Evolutionary conservation across 2,329 filamentous ascomycete genomes (phyloP).

Genomic region (Fusarium cyanostomum): DNA sequence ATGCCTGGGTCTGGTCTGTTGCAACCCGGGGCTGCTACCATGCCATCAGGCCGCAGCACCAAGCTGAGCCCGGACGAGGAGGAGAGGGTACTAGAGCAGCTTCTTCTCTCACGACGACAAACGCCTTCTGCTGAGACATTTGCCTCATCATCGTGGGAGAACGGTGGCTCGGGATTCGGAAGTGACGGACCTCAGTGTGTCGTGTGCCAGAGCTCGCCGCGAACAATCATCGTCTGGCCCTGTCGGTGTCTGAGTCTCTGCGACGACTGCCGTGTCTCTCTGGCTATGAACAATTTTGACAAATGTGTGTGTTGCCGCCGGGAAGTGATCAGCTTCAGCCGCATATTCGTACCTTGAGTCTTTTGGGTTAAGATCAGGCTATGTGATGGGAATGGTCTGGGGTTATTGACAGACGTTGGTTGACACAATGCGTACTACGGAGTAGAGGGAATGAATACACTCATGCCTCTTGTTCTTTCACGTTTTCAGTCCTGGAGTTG

Average conservation of each 20-base stretch:
- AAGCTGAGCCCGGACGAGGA: conserved; percentile 67
- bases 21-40: conserved; percentile 18
- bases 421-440: not conserved
- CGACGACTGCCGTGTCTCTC: conserved; percentile 91
- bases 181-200: conserved; percentile 83
- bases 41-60: conserved; percentile 35
- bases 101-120: conserved; percentile 64
- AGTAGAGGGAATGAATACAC: conserved; percentile 2
- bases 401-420: not conserved
- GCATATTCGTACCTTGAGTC: conserved; percentile 80
- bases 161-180: conserved; percentile 78
- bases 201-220: conserved; percentile 86
- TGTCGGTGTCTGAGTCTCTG: conserved; percentile 94
- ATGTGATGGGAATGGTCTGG: not conserved
- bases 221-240: conserved; percentile 94
- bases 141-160: conserved; percentile 65
- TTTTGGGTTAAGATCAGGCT: not conserved
- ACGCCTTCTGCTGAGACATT: conserved; percentile 16
- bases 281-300: conserved; percentile 97
- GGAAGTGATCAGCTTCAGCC: conserved; percentile 87
- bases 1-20: conserved; percentile 41
- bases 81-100: conserved; percentile 67
- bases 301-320: conserved; percentile 94
- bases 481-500: conserved; percentile 24
- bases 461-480: not conserved